Conservation (phyloP, 2,329 filamentous ascomycete genomes). For the Anthostomella pinea region DNA sequence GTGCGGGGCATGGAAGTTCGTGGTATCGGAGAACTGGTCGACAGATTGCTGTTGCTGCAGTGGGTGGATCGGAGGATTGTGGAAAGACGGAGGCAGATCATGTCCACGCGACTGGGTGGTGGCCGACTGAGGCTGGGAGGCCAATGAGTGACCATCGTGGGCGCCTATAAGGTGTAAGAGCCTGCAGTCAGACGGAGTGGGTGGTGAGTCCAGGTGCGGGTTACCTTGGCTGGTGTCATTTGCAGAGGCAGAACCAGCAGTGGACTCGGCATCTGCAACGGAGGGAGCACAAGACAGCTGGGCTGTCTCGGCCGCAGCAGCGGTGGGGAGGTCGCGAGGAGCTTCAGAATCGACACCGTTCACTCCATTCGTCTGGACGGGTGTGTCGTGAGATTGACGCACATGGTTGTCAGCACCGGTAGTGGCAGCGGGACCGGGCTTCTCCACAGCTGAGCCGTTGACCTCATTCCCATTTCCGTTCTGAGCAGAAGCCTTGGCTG, state of each 20-base stretch:
- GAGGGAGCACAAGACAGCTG: slow-evolving; percentile 9
- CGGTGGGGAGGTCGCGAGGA: background rate
- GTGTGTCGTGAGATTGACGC: slow-evolving; percentile 4
- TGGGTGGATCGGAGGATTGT: slow-evolving; percentile 14
- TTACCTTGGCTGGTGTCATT: slow-evolving; percentile 14
- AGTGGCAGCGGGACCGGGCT: slow-evolving; percentile 17
- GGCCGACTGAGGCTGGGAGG: slow-evolving; percentile 23
- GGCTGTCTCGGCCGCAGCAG: background rate
- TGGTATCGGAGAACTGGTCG: slow-evolving; percentile 20
- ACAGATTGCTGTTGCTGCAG: slow-evolving; percentile 18
- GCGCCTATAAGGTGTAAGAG: slow-evolving; percentile 22
- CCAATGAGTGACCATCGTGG: slow-evolving; percentile 11
- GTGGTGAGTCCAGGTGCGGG: slow-evolving; percentile 8
- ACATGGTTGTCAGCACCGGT: slow-evolving; percentile 10
- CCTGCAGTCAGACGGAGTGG: slow-evolving; percentile 8
- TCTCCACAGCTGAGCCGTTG: slow-evolving; percentile 27
- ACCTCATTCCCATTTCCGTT: slow-evolving; percentile 16
- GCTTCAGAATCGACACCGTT: slow-evolving; percentile 6
- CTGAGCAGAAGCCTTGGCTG: slow-evolving; percentile 17
- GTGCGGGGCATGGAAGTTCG: slow-evolving; percentile 25
- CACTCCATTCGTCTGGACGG: slow-evolving; percentile 9
- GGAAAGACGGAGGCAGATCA: slow-evolving; percentile 19
- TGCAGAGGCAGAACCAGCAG: slow-evolving; percentile 2
- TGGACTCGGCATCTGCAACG: slow-evolving; percentile 8
- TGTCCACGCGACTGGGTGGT: slow-evolving; percentile 15